phyloP scores from a whole-genome alignment of 2,329 filamentous ascomycete species.

The Lasiodiplodia sp. region DNA sequence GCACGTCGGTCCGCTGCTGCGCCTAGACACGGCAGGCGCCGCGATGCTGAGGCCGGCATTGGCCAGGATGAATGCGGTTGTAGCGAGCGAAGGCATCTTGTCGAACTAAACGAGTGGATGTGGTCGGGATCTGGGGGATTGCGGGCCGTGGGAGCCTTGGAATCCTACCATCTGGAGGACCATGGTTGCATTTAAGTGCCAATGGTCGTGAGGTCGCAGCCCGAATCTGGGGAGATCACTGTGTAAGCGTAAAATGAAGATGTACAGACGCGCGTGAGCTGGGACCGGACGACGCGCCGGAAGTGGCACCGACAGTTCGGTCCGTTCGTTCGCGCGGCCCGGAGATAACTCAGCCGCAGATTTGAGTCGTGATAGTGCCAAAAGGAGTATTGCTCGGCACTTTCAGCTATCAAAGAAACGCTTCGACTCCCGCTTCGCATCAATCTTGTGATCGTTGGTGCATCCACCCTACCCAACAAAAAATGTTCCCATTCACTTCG shows the following conservation, averaged over 20 bases:
- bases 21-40: not conserved
- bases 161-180: not conserved
- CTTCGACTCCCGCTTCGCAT: not conserved
- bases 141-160: not conserved
- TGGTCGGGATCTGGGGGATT: not conserved
- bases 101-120: not conserved
- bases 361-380: not conserved
- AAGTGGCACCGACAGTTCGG: not conserved
- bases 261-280: not conserved
- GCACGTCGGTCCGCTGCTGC: conserved; percentile 11
- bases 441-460: not conserved
- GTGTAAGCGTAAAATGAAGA: conserved; percentile 14
- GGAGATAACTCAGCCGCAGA: not conserved
- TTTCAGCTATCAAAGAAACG: not conserved
- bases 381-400: conserved; percentile 11
- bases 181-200: conserved; percentile 2
- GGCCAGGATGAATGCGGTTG: conserved; percentile 1
- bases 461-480: too few relatives aligned
- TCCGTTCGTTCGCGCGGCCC: not conserved
- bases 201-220: not conserved
- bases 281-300: not conserved
- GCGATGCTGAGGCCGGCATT: conserved; percentile 1
- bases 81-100: conserved; percentile 18
- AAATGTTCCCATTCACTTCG: not conserved
- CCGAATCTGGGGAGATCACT: not conserved